A percentile compares a stretch with the other conserved stretches of the same genome.
phyloP scores from a whole-genome alignment of 1,139 yeast genomes.

The Candida neerlandica region DNA sequence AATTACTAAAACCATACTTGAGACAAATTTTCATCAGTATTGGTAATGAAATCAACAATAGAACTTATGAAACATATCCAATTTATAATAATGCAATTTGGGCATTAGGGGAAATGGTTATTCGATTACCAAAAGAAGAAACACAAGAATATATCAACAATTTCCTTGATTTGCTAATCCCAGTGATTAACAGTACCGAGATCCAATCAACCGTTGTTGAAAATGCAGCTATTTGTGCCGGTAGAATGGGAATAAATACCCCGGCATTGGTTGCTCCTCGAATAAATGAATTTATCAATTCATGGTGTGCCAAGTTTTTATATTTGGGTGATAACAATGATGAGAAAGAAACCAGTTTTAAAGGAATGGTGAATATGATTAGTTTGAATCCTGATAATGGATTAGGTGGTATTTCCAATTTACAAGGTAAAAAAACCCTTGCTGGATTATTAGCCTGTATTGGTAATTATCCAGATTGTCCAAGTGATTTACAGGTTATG shows the following conservation, averaged over 20 bases:
- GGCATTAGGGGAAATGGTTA: conserved; percentile 86
- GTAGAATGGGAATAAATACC: conserved; percentile 75
- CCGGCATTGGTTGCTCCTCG: conserved; percentile 57
- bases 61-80: conserved; percentile 55
- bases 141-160: conserved; percentile 64
- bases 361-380: conserved; percentile 74
- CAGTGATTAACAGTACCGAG: conserved; percentile 60
- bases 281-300: conserved; percentile 55
- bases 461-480: conserved; percentile 59
- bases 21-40: conserved; percentile 62
- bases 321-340: conserved; percentile 75
- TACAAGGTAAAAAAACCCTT: conserved; percentile 50
- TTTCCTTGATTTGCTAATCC: conserved; percentile 63
- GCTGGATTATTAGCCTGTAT: conserved; percentile 64
- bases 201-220: conserved; percentile 71
- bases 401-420: conserved; percentile 51
- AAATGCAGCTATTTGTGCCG: conserved; percentile 90
- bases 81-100: conserved; percentile 90
- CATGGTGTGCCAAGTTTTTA: conserved; percentile 70
- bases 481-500: conserved; percentile 43
- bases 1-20: conserved; percentile 58
- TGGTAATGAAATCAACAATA: conserved; percentile 65
- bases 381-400: conserved; percentile 65
- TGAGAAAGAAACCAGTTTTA: conserved; percentile 79
- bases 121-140: conserved; percentile 54